Evolutionary conservation across 2,329 filamentous ascomycete genomes (phyloP).

Genomic region (Leptographium radiaticola): DNA sequence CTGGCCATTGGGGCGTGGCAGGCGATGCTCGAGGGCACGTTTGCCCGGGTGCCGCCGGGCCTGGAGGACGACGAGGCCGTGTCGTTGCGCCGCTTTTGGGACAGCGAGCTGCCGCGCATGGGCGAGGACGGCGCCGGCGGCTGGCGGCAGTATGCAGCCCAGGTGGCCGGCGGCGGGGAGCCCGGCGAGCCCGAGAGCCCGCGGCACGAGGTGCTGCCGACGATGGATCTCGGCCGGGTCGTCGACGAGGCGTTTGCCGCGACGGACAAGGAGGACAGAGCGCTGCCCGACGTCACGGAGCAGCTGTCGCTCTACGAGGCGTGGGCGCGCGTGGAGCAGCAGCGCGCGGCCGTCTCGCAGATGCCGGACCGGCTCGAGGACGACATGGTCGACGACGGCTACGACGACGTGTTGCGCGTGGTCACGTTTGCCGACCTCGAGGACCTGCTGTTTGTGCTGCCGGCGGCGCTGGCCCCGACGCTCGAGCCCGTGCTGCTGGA

Average conservation of each 20-base stretch:
- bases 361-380: conserved; percentile 65
- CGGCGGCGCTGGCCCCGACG: conserved; percentile 19
- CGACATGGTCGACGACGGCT: conserved; percentile 56
- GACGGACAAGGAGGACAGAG: conserved; percentile 5
- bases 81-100: conserved; percentile 56
- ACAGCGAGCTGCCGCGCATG: conserved; percentile 65
- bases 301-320: conserved; percentile 25
- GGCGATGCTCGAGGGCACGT: conserved; percentile 58
- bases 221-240: background rate
- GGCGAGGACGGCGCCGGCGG: conserved; percentile 61
- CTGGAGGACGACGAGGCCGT: background rate
- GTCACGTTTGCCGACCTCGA: conserved; percentile 69
- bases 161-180: conserved; percentile 17
- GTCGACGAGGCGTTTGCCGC: conserved; percentile 12
- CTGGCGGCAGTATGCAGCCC: conserved; percentile 43
- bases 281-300: conserved; percentile 5
- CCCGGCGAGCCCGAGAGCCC: background rate
- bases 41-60: conserved; percentile 39
- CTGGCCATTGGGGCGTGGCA: conserved; percentile 74
- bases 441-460: conserved; percentile 43
- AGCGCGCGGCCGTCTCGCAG: conserved; percentile 30
- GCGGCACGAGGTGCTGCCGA: conserved; percentile 3
- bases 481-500: conserved; percentile 43
- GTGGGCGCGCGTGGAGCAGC: conserved; percentile 43
- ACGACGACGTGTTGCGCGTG: conserved; percentile 73